Conservation (phyloP, 805 yeast genomes). For the Grigorovia humatica region DNA sequence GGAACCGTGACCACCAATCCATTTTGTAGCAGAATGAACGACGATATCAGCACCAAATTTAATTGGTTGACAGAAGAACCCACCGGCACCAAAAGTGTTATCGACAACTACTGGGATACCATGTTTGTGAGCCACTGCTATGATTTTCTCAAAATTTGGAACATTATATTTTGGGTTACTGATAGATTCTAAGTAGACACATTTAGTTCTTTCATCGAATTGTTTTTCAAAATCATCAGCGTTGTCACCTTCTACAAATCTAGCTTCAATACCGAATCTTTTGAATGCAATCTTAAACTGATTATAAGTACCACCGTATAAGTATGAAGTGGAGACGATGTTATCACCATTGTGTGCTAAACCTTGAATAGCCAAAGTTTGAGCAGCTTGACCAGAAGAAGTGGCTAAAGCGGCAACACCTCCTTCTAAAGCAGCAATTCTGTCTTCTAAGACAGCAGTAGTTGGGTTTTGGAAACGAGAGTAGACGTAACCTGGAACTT, state of each 20-base stretch:
- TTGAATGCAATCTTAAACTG: conserved; percentile 90
- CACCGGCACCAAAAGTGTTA: conserved; percentile 97
- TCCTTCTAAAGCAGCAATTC: conserved; percentile 86
- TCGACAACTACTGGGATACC: conserved; percentile 90
- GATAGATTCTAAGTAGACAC: conserved; percentile 78
- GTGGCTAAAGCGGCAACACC: conserved; percentile 88
- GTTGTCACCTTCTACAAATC: conserved; percentile 75
- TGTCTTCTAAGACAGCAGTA: conserved; percentile 77
- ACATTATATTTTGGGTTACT: conserved; percentile 90
- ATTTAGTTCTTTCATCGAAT: conserved; percentile 80
- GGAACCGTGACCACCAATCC: conserved; percentile 97
- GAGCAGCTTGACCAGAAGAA: conserved; percentile 96
- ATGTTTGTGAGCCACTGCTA: conserved; percentile 67
- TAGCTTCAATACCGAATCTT: conserved; percentile 74
- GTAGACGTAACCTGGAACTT: conserved; percentile 78
- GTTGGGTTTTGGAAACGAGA: conserved; percentile 92
- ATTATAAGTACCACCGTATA: conserved; percentile 95
- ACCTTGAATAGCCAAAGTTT: conserved; percentile 70
- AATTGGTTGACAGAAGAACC: conserved; percentile 73
- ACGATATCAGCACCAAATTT: conserved; percentile 88
- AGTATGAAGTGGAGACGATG: conserved; percentile 71
- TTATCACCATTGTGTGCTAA: conserved; percentile 86
- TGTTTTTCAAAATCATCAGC: conserved; percentile 60
- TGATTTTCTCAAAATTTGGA: conserved; percentile 77
- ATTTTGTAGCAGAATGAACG: conserved; percentile 90